phyloP scores from a whole-genome alignment of 352 stramenopile species.

The Globisporangium nunn region DNA sequence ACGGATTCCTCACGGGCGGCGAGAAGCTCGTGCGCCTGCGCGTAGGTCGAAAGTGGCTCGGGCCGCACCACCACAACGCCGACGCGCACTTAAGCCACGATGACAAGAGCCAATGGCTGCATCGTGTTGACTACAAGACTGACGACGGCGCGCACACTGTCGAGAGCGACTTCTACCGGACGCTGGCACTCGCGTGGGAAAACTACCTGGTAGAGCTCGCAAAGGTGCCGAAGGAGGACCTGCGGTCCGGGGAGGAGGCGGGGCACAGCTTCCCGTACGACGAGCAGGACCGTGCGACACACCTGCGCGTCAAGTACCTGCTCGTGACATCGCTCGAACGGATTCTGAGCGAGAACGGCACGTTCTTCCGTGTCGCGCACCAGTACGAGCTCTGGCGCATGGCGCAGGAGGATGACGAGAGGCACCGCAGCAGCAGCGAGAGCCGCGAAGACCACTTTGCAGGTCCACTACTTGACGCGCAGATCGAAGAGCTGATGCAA shows the following conservation, averaged over 20 bases:
- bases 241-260: slow-evolving; percentile 17
- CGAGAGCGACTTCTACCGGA: slow-evolving; percentile 55
- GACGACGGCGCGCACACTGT: slow-evolving; percentile 21
- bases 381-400: slow-evolving; percentile 65
- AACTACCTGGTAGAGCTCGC: slow-evolving; percentile 47
- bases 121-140: slow-evolving; percentile 60
- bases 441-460: slow-evolving; percentile 32
- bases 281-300: slow-evolving; percentile 44
- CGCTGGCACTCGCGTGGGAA: slow-evolving; percentile 39
- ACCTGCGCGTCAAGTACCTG: slow-evolving; percentile 51
- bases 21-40: slow-evolving; percentile 45
- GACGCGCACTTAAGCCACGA: slow-evolving; percentile 19
- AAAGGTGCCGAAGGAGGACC: slow-evolving; percentile 38
- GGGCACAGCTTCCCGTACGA: slow-evolving; percentile 36
- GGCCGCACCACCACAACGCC: slow-evolving; percentile 47
- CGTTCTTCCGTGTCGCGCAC: slow-evolving; percentile 38
- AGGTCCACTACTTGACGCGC: slow-evolving; percentile 31
- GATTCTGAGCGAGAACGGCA: slow-evolving; percentile 39
- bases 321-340: slow-evolving; percentile 50
- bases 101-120: slow-evolving; percentile 42
- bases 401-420: slow-evolving; percentile 51
- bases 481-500: slow-evolving; percentile 43
- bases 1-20: slow-evolving; percentile 50
- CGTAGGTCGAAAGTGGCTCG: slow-evolving; percentile 59
- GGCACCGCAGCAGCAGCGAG: slow-evolving; percentile 18